These are phyloP conservation scores for Nicotiana attenuata DNA, from an alignment of 257 asterid genomes.

Conservation along the genomic window DNA sequence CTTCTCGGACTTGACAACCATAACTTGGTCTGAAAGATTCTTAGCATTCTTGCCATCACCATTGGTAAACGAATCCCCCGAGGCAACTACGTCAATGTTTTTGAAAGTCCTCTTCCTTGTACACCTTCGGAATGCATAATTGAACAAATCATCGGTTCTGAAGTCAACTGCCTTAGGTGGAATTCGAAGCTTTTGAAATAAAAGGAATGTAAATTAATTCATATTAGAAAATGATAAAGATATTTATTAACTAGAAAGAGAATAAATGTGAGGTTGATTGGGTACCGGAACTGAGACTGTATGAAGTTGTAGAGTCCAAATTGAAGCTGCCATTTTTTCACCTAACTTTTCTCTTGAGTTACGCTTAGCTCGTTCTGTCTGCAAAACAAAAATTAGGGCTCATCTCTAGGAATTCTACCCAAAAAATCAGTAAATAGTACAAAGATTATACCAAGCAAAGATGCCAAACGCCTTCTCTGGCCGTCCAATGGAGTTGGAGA, in stretches of 20 bases:
- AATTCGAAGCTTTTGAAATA: neutral
- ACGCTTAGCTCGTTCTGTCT: neutral
- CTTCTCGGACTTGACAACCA: conserved; percentile 19
- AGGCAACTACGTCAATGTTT: conserved; percentile 11
- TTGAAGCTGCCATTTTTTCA: conserved; percentile 18
- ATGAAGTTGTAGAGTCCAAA: conserved; percentile 23
- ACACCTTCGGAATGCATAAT: neutral
- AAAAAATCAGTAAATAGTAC: neutral
- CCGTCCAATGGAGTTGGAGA: neutral
- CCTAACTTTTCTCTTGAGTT: too few relatives aligned
- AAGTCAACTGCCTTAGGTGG: neutral
- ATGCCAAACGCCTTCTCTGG: neutral
- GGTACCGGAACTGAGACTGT: conserved; percentile 9
- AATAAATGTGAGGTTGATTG: neutral
- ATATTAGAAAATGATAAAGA: neutral
- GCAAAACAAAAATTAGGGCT: neutral
- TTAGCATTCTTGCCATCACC: neutral
- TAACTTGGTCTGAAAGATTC: conserved; percentile 23
- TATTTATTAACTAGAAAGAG: neutral
- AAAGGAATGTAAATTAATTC: neutral
- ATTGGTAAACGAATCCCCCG: neutral
- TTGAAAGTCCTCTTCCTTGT: neutral
- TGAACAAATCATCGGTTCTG: neutral
- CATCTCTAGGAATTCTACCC: neutral
- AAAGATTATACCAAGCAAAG: neutral